Evolutionary conservation across 192 early-diverging fungal species (phyloP).

Genomic region (Globomyces pollinis-pini): DNA sequence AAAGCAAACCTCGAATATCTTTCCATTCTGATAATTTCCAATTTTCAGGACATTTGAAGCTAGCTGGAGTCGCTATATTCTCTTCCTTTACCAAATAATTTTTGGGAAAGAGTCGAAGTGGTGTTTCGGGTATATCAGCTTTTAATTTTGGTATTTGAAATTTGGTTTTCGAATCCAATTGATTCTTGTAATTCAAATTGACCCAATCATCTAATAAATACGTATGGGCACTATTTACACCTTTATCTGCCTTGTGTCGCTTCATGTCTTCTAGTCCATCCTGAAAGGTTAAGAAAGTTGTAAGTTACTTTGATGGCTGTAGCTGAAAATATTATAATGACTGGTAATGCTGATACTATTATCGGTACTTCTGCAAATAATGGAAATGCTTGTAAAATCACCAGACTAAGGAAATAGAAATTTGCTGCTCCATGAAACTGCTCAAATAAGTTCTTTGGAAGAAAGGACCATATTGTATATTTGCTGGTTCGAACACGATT

Average conservation of each 20-base stretch:
- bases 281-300: slow-evolving; percentile 21
- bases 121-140: too few species aligned
- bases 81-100: neutral
- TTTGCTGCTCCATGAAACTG: slow-evolving; percentile 95
- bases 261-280: slow-evolving; percentile 86
- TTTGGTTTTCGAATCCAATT: neutral
- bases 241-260: slow-evolving; percentile 73
- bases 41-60: neutral
- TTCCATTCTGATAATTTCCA: slow-evolving; percentile 36
- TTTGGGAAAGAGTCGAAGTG: too few species aligned
- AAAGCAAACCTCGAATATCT: slow-evolving; percentile 35
- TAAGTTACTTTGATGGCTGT: slow-evolving; percentile 44
- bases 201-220: slow-evolving; percentile 51
- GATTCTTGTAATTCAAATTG: slow-evolving; percentile 48
- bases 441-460: slow-evolving; percentile 94
- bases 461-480: slow-evolving; percentile 82
- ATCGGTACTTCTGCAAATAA: slow-evolving; percentile 50
- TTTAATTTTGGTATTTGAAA: slow-evolving; percentile 10
- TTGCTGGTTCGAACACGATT: slow-evolving; percentile 76
- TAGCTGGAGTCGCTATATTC: neutral
- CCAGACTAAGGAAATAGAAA: slow-evolving; percentile 81
- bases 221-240: slow-evolving; percentile 68
- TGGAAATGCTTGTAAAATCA: slow-evolving; percentile 75
- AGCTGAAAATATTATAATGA: slow-evolving; percentile 37
- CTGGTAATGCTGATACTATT: slow-evolving; percentile 35